phyloP scores from a whole-genome alignment of 331 rosid species.

The Cydonia oblonga region DNA sequence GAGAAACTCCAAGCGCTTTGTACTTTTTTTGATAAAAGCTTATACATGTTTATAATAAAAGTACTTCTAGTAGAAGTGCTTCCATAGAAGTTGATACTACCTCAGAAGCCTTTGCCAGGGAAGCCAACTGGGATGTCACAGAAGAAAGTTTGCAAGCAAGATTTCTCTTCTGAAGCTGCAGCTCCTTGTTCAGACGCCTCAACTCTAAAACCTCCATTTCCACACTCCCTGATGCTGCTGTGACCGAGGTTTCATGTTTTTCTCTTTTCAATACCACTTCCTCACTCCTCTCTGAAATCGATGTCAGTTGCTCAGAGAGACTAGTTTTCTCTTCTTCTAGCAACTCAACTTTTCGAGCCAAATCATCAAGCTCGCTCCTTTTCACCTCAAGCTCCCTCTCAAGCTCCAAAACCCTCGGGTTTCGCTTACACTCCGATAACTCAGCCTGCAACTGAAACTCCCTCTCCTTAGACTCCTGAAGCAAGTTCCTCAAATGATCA shows the following conservation, averaged over 20 bases:
- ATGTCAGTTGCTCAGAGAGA: slow-evolving; percentile 40
- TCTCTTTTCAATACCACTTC: slow-evolving; percentile 22
- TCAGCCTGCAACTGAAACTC: slow-evolving; percentile 77
- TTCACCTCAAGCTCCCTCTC: slow-evolving; percentile 37
- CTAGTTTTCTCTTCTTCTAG: slow-evolving; percentile 56
- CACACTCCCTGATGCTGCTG: slow-evolving; percentile 21
- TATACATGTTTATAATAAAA: too few relatives aligned
- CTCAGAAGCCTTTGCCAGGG: slow-evolving; percentile 55
- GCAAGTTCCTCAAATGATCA: slow-evolving; percentile 68
- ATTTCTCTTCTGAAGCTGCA: slow-evolving; percentile 85
- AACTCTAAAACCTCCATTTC: slow-evolving; percentile 87
- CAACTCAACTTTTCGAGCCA: slow-evolving; percentile 31
- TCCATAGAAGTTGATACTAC: slow-evolving; percentile 15
- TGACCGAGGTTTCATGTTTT: slow-evolving; percentile 8
- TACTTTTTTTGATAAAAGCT: too few relatives aligned
- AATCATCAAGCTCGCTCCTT: slow-evolving; percentile 39
- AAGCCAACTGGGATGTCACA: slow-evolving; percentile 52
- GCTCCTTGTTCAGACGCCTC: slow-evolving; percentile 85
- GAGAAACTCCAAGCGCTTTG: too few relatives aligned
- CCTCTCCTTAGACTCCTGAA: slow-evolving; percentile 76
- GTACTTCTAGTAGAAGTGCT: too few relatives aligned
- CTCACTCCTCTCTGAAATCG: slow-evolving; percentile 32
- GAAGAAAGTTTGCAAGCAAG: slow-evolving; percentile 70
- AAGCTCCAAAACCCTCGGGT: slow-evolving; percentile 25
- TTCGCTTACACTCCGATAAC: slow-evolving; percentile 47